A percentile compares a stretch with the other conserved stretches of the same genome.
Conservation (phyloP, 83 land plant genomes). For the Diphasiastrum complanatum region DNA sequence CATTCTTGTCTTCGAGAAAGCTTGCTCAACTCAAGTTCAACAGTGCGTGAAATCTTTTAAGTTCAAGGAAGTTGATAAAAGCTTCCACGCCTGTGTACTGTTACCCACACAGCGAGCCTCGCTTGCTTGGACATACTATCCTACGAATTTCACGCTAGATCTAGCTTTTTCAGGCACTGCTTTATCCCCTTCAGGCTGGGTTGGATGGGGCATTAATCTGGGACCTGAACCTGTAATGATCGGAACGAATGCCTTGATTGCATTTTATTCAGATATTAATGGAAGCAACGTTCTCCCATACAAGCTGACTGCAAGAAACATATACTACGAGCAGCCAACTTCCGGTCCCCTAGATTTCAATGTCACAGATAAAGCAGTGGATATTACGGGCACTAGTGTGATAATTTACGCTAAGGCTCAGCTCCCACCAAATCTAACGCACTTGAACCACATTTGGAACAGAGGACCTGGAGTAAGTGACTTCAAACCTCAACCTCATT, state of each 20-base stretch:
- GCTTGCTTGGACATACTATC: constrained; percentile 14
- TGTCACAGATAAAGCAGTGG: not conserved
- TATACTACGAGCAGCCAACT: not conserved
- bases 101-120: no score
- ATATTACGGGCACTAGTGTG: constrained; percentile 8
- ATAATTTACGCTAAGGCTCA: not conserved
- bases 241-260: constrained; percentile 14
- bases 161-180: constrained; percentile 6
- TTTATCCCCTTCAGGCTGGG: constrained; percentile 12
- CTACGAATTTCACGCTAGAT: not conserved
- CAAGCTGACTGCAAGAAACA: not conserved
- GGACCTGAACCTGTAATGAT: not conserved
- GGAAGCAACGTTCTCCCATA: constrained; percentile 5
- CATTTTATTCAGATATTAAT: not conserved
- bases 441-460: constrained; percentile 23
- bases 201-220: constrained; percentile 23
- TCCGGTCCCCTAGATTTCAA: not conserved
- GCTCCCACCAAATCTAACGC: constrained; percentile 6
- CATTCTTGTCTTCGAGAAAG: no score
- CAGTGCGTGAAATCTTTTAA: no score
- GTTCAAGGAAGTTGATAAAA: no score
- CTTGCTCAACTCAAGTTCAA: no score
- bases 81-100: no score
- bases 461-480: constrained; percentile 6
- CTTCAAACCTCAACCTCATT: constrained; percentile 13